Percentiles rank a stretch among this genome's conserved stretches.
These are phyloP conservation scores for Suhomyces panamericanus DNA, from an alignment of 1,139 yeast genomes.

Conservation along the genomic window DNA sequence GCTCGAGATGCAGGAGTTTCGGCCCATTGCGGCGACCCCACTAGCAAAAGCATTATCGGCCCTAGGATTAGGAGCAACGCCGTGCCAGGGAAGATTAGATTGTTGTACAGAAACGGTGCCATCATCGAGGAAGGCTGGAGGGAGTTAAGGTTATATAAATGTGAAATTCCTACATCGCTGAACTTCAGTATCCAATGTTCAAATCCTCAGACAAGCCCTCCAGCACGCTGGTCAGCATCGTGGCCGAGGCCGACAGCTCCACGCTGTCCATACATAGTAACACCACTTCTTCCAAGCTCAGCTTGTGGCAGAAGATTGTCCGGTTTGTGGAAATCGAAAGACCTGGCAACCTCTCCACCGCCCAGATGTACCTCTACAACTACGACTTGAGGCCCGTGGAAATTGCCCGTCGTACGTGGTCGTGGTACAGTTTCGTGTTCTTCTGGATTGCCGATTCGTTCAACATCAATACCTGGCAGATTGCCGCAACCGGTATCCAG, in stretches of 20 bases:
- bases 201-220: not conserved
- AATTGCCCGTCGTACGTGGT: conserved; percentile 67
- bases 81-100: not conserved
- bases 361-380: conserved; percentile 65
- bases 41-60: not conserved
- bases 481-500: conserved; percentile 78
- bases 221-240: conserved; percentile 21
- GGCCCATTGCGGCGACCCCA: not conserved
- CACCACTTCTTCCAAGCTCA: conserved; percentile 27
- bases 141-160: not conserved
- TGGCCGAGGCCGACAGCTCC: conserved; percentile 26
- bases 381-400: conserved; percentile 79
- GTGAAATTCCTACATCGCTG: not conserved
- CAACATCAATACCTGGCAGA: conserved; percentile 88
- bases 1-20: not conserved
- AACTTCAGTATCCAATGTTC: not conserved
- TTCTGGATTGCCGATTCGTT: conserved; percentile 89
- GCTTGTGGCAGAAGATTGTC: conserved; percentile 4
- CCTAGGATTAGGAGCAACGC: not conserved
- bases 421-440: conserved; percentile 74
- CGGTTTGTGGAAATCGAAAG: conserved; percentile 25
- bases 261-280: conserved; percentile 12
- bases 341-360: conserved; percentile 36
- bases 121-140: not conserved
- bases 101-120: not conserved